Base-by-base conservation (phyloP, 352 stramenopile genomes). In the Globisporangium spinosum region DNA sequence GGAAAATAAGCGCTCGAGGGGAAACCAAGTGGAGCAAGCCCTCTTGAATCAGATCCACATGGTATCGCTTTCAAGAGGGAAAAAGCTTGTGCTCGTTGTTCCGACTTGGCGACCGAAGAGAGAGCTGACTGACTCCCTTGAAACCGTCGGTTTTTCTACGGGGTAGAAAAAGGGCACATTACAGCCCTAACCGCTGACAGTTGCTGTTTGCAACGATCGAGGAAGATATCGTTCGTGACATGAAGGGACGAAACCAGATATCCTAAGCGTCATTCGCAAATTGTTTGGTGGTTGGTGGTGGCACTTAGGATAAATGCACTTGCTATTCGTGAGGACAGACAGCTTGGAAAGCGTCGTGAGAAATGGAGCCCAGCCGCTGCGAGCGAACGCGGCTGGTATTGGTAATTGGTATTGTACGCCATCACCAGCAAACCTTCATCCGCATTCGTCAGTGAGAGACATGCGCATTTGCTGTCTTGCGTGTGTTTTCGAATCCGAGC, bases 1-100 rank as follows among this genome's bases (percentile, higher is more conserved):
- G 78, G 70, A 70, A 74, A 66, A 56, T 55, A 53, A 55, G 17
- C 7, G 12, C 15, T 7, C 15, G 45, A 59, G 29, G 13, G 34
- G n/a, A 40, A 29, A 25, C 13, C 27, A 13, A 6, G 25, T 43
- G 55, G 7, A 22, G 17, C 12, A 13, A 40, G 10, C 29, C 55
- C 55, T 45, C 55, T 61, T 4, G 7, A 61, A 61, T 17, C 0
- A 7, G 55, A 45, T 61, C 7, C 25, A 3, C 13, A n/a, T 12
- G 25, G 29, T 27, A 61, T 61, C 29, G 29, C 0, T 5, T 61
- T 61, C 5, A 20, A 61, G 29, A 61, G 55, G 55, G 8, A 29
- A 58, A 25, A n/a, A 43, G 5, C 6, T 22, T 22, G 29, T 49
- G 43, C 40, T 47, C 15, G 8, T 8, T n/a, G 17, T 51, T 51